These are phyloP conservation scores for Pseudozyma tsukubaensis DNA, from an alignment of 1,284 basidiomycete species.

Conservation along the genomic window DNA sequence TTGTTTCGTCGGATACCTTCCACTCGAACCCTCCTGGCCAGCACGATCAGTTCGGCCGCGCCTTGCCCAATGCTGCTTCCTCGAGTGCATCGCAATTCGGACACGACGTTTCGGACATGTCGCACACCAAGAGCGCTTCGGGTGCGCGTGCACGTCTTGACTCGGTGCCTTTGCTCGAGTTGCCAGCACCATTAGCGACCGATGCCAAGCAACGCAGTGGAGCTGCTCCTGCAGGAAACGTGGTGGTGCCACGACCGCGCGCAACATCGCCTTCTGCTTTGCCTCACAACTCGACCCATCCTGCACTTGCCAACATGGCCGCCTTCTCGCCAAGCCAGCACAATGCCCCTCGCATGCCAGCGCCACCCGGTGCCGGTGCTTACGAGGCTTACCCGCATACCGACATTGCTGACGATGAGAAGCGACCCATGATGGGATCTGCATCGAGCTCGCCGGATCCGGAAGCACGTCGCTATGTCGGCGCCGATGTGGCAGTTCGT, in stretches of 20 bases:
- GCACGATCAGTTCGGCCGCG: slow-evolving; percentile 50
- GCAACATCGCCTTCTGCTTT: slow-evolving; percentile 43
- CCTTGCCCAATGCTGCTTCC: slow-evolving; percentile 29
- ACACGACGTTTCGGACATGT: slow-evolving; percentile 44
- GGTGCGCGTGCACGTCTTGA: slow-evolving; percentile 60
- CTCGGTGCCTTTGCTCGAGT: slow-evolving; percentile 65
- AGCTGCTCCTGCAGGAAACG: slow-evolving; percentile 37
- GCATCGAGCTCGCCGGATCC: slow-evolving; percentile 54
- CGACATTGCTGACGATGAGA: slow-evolving; percentile 52
- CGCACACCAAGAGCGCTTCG: slow-evolving; percentile 54
- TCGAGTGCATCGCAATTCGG: slow-evolving; percentile 32
- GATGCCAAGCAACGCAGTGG: slow-evolving; percentile 53
- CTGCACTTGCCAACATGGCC: slow-evolving; percentile 24
- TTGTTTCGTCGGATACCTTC: slow-evolving; percentile 59
- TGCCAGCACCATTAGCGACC: slow-evolving; percentile 66
- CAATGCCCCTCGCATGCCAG: slow-evolving; percentile 13
- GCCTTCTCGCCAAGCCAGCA: slow-evolving; percentile 22
- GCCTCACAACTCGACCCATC: slow-evolving; percentile 42
- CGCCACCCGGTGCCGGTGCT: slow-evolving; percentile 16
- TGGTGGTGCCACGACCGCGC: slow-evolving; percentile 51
- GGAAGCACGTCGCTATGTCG: slow-evolving; percentile 24
- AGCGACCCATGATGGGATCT: slow-evolving; percentile 59
- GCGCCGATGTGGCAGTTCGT: slow-evolving; percentile 36
- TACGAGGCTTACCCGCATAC: slow-evolving; percentile 52
- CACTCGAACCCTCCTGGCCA: slow-evolving; percentile 54